Percentiles rank a stretch among this genome's conserved stretches.
Evolutionary conservation across 2,329 filamentous ascomycete genomes (phyloP).

Genomic region (Colletotrichum sp.): DNA sequence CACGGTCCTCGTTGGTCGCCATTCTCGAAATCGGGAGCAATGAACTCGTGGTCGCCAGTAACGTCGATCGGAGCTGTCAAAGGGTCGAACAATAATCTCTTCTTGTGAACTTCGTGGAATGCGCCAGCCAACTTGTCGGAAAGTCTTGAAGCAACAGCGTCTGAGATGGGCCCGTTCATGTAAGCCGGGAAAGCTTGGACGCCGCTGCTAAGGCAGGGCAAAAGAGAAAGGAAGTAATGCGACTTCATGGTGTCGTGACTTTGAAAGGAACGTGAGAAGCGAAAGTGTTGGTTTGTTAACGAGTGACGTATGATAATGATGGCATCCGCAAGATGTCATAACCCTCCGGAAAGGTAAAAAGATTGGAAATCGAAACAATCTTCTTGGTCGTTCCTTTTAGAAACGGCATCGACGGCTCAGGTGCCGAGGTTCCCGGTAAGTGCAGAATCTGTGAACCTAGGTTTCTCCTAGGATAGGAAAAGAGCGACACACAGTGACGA

Average conservation of each 20-base stretch:
- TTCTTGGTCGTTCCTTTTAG: neutral
- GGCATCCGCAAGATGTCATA: neutral
- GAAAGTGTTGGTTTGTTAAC: neutral
- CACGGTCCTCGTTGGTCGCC: constrained; percentile 33
- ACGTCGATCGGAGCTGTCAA: constrained; percentile 23
- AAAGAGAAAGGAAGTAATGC: constrained; percentile 3
- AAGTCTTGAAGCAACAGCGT: neutral
- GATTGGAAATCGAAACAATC: constrained; percentile 2
- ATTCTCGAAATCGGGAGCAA: constrained; percentile 26
- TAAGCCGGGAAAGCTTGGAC: constrained; percentile 18
- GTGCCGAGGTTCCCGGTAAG: neutral
- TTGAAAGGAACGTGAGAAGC: neutral
- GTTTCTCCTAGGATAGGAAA: neutral
- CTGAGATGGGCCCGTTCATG: constrained; percentile 5
- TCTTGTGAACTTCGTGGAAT: constrained; percentile 17
- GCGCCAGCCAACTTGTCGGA: constrained; percentile 1
- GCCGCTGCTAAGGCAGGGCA: constrained; percentile 3
- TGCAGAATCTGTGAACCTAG: neutral
- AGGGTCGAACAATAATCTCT: constrained; percentile 23
- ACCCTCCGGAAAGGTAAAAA: neutral
- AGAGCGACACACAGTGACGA: neutral
- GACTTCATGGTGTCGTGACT: neutral
- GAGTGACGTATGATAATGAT: neutral
- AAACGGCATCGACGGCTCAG: neutral
- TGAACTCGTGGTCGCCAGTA: constrained; percentile 26